phyloP scores from a whole-genome alignment of 2,329 filamentous ascomycete genomes.

The Leptographium procerum region DNA sequence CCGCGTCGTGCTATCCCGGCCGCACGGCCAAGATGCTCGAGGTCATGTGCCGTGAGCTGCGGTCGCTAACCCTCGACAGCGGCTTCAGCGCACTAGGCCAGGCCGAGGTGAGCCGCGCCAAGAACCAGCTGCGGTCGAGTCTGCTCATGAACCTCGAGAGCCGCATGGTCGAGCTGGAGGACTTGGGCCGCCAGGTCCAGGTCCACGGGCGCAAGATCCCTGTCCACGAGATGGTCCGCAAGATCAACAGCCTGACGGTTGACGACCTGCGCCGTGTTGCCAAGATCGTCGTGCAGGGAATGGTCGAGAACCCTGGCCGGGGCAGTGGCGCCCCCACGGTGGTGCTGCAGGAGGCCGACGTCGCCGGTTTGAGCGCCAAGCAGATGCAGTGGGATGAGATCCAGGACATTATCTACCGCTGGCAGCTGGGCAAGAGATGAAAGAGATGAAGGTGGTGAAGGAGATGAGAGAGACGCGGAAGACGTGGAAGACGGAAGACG shows the following conservation, averaged over 20 bases:
- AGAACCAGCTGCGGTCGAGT: constrained; percentile 87
- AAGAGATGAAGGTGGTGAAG: not conserved
- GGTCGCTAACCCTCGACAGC: constrained; percentile 61
- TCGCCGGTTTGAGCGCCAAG: constrained; percentile 55
- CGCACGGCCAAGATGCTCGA: constrained; percentile 78
- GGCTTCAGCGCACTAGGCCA: constrained; percentile 63
- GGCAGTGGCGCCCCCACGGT: constrained; percentile 89
- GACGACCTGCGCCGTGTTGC: constrained; percentile 75
- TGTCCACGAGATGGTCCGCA: constrained; percentile 82
- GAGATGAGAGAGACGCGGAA: too few species aligned
- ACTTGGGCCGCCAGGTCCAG: constrained; percentile 88
- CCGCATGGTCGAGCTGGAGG: constrained; percentile 94
- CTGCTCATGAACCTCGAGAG: constrained; percentile 96
- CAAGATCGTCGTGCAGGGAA: constrained; percentile 62
- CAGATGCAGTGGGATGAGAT: constrained; percentile 78
- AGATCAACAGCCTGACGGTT: constrained; percentile 74
- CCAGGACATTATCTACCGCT: constrained; percentile 71
- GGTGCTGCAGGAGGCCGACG: constrained; percentile 82
- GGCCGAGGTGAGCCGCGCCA: constrained; percentile 78
- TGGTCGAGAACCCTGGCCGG: constrained; percentile 59
- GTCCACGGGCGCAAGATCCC: constrained; percentile 91
- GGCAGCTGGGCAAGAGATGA: constrained; percentile 59
- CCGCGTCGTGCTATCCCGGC: constrained; percentile 69
- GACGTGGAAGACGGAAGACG: too few species aligned
- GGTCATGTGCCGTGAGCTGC: constrained; percentile 86